phyloP scores from a whole-genome alignment of 768 basidiomycete species.

The Coprinellus micaceus region DNA sequence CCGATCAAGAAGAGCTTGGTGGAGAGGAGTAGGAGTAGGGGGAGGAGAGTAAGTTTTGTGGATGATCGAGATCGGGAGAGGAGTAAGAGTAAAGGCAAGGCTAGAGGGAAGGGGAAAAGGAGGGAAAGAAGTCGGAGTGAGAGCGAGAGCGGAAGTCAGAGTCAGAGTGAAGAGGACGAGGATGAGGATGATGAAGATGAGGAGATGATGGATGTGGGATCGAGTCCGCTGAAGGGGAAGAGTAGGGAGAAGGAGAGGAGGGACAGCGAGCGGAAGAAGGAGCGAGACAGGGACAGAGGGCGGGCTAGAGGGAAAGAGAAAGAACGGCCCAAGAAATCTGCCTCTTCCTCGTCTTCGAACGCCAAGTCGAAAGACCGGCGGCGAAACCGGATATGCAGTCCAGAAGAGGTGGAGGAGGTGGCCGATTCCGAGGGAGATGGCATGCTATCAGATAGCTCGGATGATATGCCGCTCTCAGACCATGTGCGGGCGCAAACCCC shows the following conservation, averaged over 20 bases:
- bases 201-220: constrained; percentile 13
- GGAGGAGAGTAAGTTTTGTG: constrained; percentile 55
- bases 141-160: too few relatives aligned
- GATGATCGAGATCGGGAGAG: not conserved
- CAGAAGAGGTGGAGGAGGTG: not conserved
- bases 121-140: too few relatives aligned
- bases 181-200: constrained; percentile 23
- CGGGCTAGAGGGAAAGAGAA: constrained; percentile 17
- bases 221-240: constrained; percentile 4
- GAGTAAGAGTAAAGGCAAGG: not conserved
- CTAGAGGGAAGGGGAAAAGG: not conserved
- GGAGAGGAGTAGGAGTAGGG: constrained; percentile 49
- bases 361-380: not conserved
- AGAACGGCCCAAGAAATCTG: constrained; percentile 2
- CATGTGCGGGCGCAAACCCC: constrained; percentile 28
- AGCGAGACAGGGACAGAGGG: constrained; percentile 11
- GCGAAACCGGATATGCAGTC: constrained; percentile 3
- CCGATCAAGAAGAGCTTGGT: constrained; percentile 38
- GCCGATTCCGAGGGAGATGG: not conserved
- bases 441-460: not conserved
- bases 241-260: not conserved
- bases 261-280: not conserved
- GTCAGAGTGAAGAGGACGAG: constrained; percentile 24
- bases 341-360: not conserved
- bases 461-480: not conserved